Conservation (phyloP, 139 green algal genomes). For the Diplosphaera chodatii region DNA sequence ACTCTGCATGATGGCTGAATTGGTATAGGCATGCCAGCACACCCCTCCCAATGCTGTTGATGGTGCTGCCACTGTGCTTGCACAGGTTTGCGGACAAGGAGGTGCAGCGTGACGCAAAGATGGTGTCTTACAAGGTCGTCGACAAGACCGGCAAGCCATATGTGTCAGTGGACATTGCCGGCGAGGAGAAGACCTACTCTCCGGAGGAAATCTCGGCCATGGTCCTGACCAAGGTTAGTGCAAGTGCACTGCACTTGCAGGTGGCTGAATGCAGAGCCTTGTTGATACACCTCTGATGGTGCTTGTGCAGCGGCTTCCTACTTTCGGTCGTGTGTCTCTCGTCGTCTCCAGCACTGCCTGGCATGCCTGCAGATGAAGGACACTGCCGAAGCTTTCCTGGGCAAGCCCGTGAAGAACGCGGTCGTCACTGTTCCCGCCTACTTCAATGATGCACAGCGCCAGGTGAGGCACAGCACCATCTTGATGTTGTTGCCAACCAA, state of each 20-base stretch:
- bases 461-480: constrained; percentile 33
- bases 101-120: constrained; percentile 94
- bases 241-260: too few species aligned
- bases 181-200: constrained; percentile 60
- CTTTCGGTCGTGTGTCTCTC: constrained; percentile 2
- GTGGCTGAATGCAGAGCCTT: not conserved
- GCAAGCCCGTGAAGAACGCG: constrained; percentile 72
- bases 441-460: constrained; percentile 99
- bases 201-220: constrained; percentile 97
- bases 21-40: too few species aligned
- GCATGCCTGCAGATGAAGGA: constrained; percentile 70
- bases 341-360: too few species aligned
- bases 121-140: constrained; percentile 94
- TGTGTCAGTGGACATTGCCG: constrained; percentile 65
- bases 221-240: constrained; percentile 83
- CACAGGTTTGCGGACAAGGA: constrained; percentile 86
- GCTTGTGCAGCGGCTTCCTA: too few species aligned
- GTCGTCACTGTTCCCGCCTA: constrained; percentile 95
- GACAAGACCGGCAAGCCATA: constrained; percentile 91
- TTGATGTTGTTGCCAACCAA: too few species aligned
- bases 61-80: not conserved
- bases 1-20: not conserved
- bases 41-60: constrained; percentile 1
- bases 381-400: constrained; percentile 69
- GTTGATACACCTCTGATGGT: too few species aligned